These are phyloP conservation scores for Pisolithus tinctorius DNA, from an alignment of 768 basidiomycete genomes.

Conservation along the genomic window DNA sequence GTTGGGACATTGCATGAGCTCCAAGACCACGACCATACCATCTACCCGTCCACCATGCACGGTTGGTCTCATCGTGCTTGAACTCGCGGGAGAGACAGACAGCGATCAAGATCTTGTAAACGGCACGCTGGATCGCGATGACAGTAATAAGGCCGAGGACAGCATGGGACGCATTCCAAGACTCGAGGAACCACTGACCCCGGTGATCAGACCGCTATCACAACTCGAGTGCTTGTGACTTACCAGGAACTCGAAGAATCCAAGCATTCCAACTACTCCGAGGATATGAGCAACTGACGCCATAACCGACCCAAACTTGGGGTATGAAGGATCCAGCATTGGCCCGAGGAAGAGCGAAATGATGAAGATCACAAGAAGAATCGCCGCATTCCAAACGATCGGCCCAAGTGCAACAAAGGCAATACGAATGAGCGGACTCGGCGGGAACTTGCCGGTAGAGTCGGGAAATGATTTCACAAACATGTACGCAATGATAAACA, in stretches of 20 bases:
- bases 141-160: constrained; percentile 90
- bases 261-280: constrained; percentile 81
- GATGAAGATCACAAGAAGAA: constrained; percentile 84
- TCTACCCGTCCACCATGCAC: constrained; percentile 97
- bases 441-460: constrained; percentile 52
- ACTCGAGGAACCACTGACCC: constrained; percentile 84
- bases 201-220: constrained; percentile 4
- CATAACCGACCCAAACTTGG: constrained; percentile 87
- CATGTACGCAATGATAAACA: constrained; percentile 87
- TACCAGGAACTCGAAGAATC: constrained; percentile 95
- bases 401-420: constrained; percentile 91
- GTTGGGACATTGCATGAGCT: constrained; percentile 90
- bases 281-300: constrained; percentile 83
- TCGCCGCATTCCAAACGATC: constrained; percentile 89
- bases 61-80: constrained; percentile 98
- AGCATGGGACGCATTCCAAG: constrained; percentile 88
- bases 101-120: constrained; percentile 91
- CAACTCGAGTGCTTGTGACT: constrained; percentile 22
- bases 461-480: constrained; percentile 86
- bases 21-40: constrained; percentile 97
- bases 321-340: constrained; percentile 76
- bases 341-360: constrained; percentile 90
- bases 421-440: constrained; percentile 87
- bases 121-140: constrained; percentile 84
- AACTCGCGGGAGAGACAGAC: constrained; percentile 96